Evolutionary conservation across 2,329 filamentous ascomycete species (phyloP), one percentile per base, ranked within the genome.

Genomic region (Colletotrichum lupini): DNA sequence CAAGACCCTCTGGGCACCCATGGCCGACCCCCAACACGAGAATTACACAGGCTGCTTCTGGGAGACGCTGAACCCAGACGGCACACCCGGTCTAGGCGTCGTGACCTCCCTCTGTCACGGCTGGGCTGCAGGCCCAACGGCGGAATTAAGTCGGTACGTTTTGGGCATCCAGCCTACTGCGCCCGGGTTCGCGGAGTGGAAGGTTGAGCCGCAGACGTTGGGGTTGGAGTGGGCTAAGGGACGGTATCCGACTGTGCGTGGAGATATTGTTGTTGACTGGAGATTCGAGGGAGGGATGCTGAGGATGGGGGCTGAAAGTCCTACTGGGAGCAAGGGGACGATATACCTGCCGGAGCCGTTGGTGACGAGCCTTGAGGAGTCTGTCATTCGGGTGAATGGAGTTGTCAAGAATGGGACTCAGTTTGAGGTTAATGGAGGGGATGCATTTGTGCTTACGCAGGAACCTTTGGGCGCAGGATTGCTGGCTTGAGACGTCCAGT

Each of bases 41-140:
- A 82, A 81, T 58, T 80, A 80, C 61, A 81, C 79, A 0, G 77
- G 76, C 24, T 74, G 67, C 7, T 81, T 81, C 75, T 82, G 79
- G 79, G 80, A 82, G 72, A 78, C 78, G 0, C 66, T 81, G 11
- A 62, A 76, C 28, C 35, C 65, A 3, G 68, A 74, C 9, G 80
- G 79, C 1, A 65, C 46, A 6, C 79, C 79, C 1, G 79, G 77
- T 1, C 74, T 81, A 3, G 79, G 79, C 0, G 4, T 74, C 8
- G 26, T 37, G 1, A 83, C 81, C 2, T 80, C 78, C 22, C 69
- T 82, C 0, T 82, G 81, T 49, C 81, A 82, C 61, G 81, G 77
- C 1, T 82, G 81, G 81, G 75, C 77, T 1, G 76, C 81, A 0
- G 81, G 79, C 1, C 80, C 81, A 1, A 82, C 80, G 2, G 79